Evolutionary conservation across 768 basidiomycete species (phyloP).

Genomic region (Rhizopogon vulgaris): DNA sequence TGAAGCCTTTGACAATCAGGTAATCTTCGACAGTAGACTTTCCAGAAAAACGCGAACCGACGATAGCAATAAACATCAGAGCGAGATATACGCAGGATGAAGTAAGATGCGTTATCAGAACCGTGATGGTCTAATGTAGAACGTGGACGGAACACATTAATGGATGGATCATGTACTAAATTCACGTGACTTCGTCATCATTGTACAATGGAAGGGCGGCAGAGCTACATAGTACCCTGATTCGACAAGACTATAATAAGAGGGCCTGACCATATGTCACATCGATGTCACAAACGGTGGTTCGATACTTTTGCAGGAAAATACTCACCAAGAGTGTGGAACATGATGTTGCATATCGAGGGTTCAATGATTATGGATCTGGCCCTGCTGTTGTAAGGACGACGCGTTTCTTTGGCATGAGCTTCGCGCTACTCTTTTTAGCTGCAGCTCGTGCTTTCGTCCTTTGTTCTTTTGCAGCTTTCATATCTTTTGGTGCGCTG

Average conservation of each 20-base stretch:
- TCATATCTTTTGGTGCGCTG: constrained; percentile 75
- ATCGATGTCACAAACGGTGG: too few relatives aligned
- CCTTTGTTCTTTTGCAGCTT: constrained; percentile 55
- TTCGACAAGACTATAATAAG: not conserved
- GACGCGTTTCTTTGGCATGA: constrained; percentile 14
- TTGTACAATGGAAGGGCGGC: too few relatives aligned
- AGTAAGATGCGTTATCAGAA: not conserved
- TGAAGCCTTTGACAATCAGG: constrained; percentile 54
- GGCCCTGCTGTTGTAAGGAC: constrained; percentile 8
- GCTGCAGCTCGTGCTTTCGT: constrained; percentile 42
- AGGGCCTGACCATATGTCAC: not conserved
- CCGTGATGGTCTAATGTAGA: not conserved
- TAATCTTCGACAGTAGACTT: constrained; percentile 56
- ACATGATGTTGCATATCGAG: not conserved
- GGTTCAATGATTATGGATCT: too few relatives aligned
- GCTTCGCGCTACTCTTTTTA: constrained; percentile 23
- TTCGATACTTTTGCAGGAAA: not conserved
- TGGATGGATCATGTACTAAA: not conserved
- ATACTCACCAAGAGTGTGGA: not conserved
- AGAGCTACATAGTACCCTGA: too few relatives aligned
- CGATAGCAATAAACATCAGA: constrained; percentile 61
- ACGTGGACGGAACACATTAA: not conserved
- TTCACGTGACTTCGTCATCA: not conserved
- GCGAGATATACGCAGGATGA: not conserved
- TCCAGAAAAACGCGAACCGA: constrained; percentile 59